Conservation (phyloP, 2,329 filamentous ascomycete species). For the Ascochyta clinopodiicola region DNA sequence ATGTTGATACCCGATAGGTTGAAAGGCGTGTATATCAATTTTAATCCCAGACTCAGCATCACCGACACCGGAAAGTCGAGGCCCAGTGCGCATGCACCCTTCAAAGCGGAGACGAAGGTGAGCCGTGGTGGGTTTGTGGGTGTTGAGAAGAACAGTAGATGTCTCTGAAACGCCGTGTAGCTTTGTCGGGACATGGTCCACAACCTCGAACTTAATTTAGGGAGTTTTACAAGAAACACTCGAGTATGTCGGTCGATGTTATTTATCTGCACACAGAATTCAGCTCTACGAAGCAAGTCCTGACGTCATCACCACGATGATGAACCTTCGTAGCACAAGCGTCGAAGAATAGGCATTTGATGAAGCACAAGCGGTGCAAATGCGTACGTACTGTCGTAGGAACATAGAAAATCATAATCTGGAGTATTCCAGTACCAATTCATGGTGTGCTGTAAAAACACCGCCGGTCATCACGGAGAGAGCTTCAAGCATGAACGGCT, state of each 20-base stretch:
- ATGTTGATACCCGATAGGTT: conserved; percentile 26
- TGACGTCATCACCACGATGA: conserved; percentile 7
- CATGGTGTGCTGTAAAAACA: too few relatives aligned
- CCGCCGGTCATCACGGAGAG: too few relatives aligned
- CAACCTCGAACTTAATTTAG: neutral
- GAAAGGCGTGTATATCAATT: conserved; percentile 27
- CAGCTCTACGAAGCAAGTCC: neutral
- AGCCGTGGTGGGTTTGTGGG: conserved; percentile 27
- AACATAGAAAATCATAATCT: too few relatives aligned
- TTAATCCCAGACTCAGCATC: conserved; percentile 26
- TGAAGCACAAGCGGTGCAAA: too few relatives aligned
- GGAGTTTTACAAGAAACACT: neutral
- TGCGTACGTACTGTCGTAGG: too few relatives aligned
- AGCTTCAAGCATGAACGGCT: too few relatives aligned
- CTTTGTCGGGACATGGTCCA: conserved; percentile 20
- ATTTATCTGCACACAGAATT: neutral
- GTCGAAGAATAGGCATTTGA: too few relatives aligned
- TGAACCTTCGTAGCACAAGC: too few relatives aligned
- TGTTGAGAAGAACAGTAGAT: conserved; percentile 33
- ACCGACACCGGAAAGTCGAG: conserved; percentile 31
- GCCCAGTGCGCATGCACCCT: conserved; percentile 25
- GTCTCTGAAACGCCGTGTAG: conserved; percentile 30
- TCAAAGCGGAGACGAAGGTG: conserved; percentile 26
- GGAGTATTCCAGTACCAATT: too few relatives aligned
- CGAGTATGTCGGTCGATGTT: neutral